Evolutionary conservation across 768 basidiomycete species (phyloP).

Genomic region (Myochromella boudieri): DNA sequence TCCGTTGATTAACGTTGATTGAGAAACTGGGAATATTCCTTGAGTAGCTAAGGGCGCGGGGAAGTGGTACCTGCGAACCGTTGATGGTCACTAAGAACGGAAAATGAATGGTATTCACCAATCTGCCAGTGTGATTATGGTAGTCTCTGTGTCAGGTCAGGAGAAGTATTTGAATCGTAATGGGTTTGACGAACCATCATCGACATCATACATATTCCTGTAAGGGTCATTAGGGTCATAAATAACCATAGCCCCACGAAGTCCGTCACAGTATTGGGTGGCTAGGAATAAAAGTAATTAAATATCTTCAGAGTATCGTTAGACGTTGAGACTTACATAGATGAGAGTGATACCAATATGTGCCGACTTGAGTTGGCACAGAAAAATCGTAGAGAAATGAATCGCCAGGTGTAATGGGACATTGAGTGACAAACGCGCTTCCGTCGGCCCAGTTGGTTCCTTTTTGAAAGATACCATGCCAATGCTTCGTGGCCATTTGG

Average conservation of each 20-base stretch:
- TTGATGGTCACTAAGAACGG: neutral
- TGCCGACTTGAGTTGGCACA: conserved; percentile 21
- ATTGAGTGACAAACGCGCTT: conserved; percentile 36
- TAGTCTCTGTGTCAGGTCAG: conserved; percentile 28
- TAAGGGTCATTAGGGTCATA: conserved; percentile 37
- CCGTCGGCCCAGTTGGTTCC: conserved; percentile 34
- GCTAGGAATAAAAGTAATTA: conserved; percentile 24
- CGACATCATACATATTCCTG: conserved; percentile 26
- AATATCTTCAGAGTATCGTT: neutral
- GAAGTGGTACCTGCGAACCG: neutral
- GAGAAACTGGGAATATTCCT: conserved; percentile 1
- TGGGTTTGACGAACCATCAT: conserved; percentile 26
- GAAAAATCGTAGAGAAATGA: conserved; percentile 38
- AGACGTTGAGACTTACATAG: conserved; percentile 20
- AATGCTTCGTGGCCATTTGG: conserved; percentile 30
- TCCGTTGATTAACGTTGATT: conserved; percentile 34
- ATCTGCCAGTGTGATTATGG: conserved; percentile 40
- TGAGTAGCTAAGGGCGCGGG: neutral
- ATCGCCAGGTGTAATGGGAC: conserved; percentile 35
- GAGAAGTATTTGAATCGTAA: neutral
- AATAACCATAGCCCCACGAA: conserved; percentile 34
- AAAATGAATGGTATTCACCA: conserved; percentile 24
- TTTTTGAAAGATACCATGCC: conserved; percentile 49
- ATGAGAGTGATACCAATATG: conserved; percentile 29
- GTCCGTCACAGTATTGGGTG: conserved; percentile 48